Evolutionary conservation across 805 yeast genomes (phyloP).

Genomic region (Ogataea thermomethanolica): DNA sequence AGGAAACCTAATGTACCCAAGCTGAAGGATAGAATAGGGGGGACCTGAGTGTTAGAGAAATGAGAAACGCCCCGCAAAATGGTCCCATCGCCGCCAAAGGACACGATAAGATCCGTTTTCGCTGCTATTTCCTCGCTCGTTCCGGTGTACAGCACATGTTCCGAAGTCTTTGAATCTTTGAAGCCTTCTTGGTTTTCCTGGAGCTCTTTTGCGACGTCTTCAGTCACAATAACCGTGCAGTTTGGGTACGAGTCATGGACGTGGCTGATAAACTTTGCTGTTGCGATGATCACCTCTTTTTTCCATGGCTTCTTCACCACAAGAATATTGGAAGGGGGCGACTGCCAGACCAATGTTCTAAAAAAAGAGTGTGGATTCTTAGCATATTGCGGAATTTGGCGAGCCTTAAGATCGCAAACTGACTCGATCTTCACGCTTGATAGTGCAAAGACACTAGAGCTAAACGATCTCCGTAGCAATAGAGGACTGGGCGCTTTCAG

Average conservation of each 20-base stretch:
- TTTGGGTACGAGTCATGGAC: constrained; percentile 58
- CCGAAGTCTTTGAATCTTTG: neutral
- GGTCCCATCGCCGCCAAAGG: constrained; percentile 97
- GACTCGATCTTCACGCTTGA: constrained; percentile 6
- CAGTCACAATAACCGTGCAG: constrained; percentile 75
- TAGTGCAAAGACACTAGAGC: neutral
- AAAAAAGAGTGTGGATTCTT: constrained; percentile 57
- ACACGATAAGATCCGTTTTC: constrained; percentile 76
- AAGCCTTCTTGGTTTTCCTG: constrained; percentile 3
- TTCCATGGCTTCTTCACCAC: constrained; percentile 87
- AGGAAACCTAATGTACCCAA: constrained; percentile 89
- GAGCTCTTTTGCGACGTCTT: constrained; percentile 67
- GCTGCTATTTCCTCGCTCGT: constrained; percentile 49
- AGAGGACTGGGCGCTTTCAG: neutral
- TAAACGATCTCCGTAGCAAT: neutral
- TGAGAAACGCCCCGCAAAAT: constrained; percentile 78
- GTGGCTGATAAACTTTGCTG: constrained; percentile 60
- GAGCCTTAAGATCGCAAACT: constrained; percentile 14
- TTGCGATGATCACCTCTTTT: constrained; percentile 56
- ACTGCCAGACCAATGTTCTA: constrained; percentile 65
- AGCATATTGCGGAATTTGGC: constrained; percentile 49
- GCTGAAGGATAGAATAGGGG: constrained; percentile 86
- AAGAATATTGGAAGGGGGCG: constrained; percentile 68
- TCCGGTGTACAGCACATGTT: constrained; percentile 55
- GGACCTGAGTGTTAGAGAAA: constrained; percentile 69